Percentiles rank a stretch among this genome's conserved stretches.
phyloP scores from a whole-genome alignment of 1,284 basidiomycete genomes.

The Ustilago loliicola region DNA sequence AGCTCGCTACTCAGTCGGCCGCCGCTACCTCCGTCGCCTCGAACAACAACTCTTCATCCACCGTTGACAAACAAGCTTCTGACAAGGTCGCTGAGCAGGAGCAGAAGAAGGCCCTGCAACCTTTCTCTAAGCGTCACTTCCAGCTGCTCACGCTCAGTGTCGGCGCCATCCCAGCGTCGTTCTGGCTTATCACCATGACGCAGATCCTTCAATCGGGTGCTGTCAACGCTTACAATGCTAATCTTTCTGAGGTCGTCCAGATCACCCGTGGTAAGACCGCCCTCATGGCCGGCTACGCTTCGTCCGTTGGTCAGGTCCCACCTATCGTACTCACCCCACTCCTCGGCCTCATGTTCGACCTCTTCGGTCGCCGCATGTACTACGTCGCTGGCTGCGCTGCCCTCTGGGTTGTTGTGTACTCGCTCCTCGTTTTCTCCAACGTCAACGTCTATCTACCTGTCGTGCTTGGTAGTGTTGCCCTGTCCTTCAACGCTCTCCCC shows the following conservation, averaged over 20 bases:
- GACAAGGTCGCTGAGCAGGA: neutral
- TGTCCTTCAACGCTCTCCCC: conserved; percentile 70
- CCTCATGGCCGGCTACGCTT: conserved; percentile 72
- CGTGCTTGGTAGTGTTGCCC: conserved; percentile 70
- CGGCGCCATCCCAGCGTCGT: conserved; percentile 56
- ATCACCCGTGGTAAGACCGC: conserved; percentile 70
- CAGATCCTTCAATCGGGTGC: conserved; percentile 70
- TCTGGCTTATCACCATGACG: conserved; percentile 65
- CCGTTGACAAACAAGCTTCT: conserved; percentile 13
- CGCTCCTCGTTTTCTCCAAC: conserved; percentile 71
- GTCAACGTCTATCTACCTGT: conserved; percentile 71
- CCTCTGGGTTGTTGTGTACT: conserved; percentile 71
- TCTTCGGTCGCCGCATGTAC: conserved; percentile 56
- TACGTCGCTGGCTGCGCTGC: conserved; percentile 64
- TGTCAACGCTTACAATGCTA: conserved; percentile 70
- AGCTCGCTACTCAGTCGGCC: conserved; percentile 26
- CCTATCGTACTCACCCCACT: conserved; percentile 72
- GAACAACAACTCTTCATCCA: conserved; percentile 7
- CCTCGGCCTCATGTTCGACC: conserved; percentile 65
- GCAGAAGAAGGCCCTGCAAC: conserved; percentile 9
- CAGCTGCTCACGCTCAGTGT: conserved; percentile 23
- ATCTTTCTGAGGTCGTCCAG: conserved; percentile 72
- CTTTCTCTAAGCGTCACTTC: conserved; percentile 17
- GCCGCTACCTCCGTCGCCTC: neutral
- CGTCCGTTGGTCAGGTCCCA: conserved; percentile 71